These are phyloP conservation scores for Tylopilus cervinicoccineus DNA, from an alignment of 768 basidiomycete genomes.

Conservation along the genomic window DNA sequence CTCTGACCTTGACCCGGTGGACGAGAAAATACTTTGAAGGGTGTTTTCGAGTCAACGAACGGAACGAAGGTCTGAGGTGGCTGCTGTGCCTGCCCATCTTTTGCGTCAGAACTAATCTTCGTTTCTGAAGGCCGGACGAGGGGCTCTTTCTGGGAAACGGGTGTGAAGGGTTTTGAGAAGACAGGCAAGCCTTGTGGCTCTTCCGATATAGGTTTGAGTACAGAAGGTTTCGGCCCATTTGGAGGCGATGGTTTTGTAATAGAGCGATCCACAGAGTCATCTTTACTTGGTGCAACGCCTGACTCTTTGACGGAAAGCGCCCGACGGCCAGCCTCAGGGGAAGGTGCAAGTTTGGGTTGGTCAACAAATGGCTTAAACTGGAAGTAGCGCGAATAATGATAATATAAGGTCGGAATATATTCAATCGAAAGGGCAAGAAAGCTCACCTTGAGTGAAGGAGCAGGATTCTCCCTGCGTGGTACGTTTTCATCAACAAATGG, in stretches of 20 bases:
- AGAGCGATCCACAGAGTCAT: constrained; percentile 13
- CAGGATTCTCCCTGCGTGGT: constrained; percentile 40
- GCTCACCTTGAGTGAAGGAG: constrained; percentile 21
- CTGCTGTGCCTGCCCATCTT: constrained; percentile 15
- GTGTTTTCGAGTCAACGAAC: constrained; percentile 37
- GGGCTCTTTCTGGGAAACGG: constrained; percentile 41
- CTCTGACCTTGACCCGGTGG: constrained; percentile 43
- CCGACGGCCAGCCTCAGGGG: constrained; percentile 32
- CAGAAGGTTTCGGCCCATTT: constrained; percentile 19
- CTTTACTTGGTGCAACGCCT: constrained; percentile 12
- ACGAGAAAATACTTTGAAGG: constrained; percentile 66
- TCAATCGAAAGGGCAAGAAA: background rate
- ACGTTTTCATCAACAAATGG: constrained; percentile 68
- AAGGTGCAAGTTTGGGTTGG: constrained; percentile 37
- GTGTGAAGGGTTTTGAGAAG: constrained; percentile 65
- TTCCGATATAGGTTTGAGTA: constrained; percentile 34
- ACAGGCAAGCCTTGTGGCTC: constrained; percentile 38
- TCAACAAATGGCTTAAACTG: constrained; percentile 72
- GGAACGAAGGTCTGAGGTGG: constrained; percentile 38
- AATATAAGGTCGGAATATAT: background rate
- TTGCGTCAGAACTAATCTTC: constrained; percentile 13
- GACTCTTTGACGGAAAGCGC: constrained; percentile 53
- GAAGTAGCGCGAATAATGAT: background rate
- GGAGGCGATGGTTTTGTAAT: constrained; percentile 27
- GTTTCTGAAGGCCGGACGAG: constrained; percentile 23